Base-by-base conservation (phyloP, 2,329 filamentous ascomycete genomes). In the Neopestalotiopsis rosae region DNA sequence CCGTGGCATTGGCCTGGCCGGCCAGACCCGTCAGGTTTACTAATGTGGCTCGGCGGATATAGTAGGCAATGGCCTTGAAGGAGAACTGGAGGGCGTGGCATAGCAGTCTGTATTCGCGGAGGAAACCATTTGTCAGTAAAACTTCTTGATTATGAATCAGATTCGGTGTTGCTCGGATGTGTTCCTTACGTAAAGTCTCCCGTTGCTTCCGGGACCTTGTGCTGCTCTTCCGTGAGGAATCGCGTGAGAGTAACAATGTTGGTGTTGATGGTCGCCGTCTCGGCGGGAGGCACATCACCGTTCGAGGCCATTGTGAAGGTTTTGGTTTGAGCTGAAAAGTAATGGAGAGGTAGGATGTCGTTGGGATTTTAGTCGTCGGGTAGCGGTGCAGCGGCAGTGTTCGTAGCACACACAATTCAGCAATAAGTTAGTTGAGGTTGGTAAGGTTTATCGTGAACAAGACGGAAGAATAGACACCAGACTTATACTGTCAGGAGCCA, bases 51-150 rank as follows among this genome's bases (percentile, higher is more conserved):
- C 96, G 92, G 77, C 95, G 95, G 82, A 99, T 99, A 87, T 98
- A 99, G 88, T 98, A 97, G 76, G 96, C 94, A 82, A 99, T 99
- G 74, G 94, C 97, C 87, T 99, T 99, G 92, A 99, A 99, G 73
- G 96, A 95, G 87, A 98, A 99, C 83, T 98, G 96, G 69, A 99
- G 92, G 70, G 96, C 95, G 81, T 99, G 96, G 88, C 94, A 98
- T 70, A 99, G 90, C 66, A 99, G 89, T 77, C 95, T 98, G 77
- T 66, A 45, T 10, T 17, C 45, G 5, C 14, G 42, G 42, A 49
- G 9, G 4, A 9, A 9, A 17, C 14, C 17, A 20, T 52, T 52
- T n/a, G 45, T 24, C 6, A 10, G 17, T 20, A n/a, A 20, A 28
- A 9, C 2, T 62, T 62, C 59, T 6, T 14, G 13, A 34, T 14